These are phyloP conservation scores for Hemisphaericaspora subhashii DNA, from an alignment of 1,139 yeast species.

Conservation along the genomic window DNA sequence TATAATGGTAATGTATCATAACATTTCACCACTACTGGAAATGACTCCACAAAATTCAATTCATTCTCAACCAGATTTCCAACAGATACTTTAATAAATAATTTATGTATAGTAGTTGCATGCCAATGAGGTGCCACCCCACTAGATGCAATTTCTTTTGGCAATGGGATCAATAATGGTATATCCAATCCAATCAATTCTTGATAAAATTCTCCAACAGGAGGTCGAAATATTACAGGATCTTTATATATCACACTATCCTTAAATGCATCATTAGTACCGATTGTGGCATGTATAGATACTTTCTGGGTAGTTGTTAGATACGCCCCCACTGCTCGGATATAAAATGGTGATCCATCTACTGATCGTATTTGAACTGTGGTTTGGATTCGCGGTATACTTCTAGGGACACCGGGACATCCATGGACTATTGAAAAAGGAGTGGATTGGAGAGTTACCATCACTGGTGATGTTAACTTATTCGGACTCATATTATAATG, in stretches of 20 bases:
- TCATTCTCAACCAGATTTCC: conserved; percentile 38
- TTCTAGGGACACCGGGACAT: conserved; percentile 64
- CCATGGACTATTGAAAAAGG: conserved; percentile 53
- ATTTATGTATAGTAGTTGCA: conserved; percentile 38
- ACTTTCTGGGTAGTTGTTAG: conserved; percentile 42
- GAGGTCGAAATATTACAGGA: conserved; percentile 37
- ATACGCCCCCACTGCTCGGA: conserved; percentile 39
- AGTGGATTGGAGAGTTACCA: conserved; percentile 44
- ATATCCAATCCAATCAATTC: conserved; percentile 55
- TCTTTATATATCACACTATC: conserved; percentile 39
- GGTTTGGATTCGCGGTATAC: conserved; percentile 52
- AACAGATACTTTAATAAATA: conserved; percentile 34
- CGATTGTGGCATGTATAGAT: conserved; percentile 40
- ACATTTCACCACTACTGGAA: conserved; percentile 49
- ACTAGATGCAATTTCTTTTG: conserved; percentile 51
- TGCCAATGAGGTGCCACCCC: conserved; percentile 42
- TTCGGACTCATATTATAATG: conserved; percentile 11
- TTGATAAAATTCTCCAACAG: conserved; percentile 35
- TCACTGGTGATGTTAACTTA: conserved; percentile 26
- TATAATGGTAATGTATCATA: conserved; percentile 57
- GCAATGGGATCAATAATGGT: conserved; percentile 60
- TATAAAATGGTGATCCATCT: conserved; percentile 37
- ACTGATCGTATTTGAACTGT: conserved; percentile 40
- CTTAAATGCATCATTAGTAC: conserved; percentile 39
- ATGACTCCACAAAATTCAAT: conserved; percentile 30